phyloP scores from a whole-genome alignment of 805 yeast species.

The Huiozyma naganishii region DNA sequence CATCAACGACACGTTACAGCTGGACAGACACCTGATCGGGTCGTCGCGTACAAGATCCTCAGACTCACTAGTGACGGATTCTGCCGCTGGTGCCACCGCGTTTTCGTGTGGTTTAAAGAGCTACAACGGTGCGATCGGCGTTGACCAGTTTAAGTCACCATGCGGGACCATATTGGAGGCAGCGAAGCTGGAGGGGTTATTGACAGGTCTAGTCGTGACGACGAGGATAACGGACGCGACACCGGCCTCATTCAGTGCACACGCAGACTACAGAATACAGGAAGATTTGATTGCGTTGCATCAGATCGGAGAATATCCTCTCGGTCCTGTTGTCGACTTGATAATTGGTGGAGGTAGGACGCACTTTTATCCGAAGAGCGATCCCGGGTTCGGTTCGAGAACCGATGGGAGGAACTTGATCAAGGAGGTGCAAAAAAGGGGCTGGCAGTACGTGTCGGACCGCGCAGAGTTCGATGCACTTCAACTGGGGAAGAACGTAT shows the following conservation, averaged over 20 bases:
- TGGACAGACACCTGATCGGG: conserved; percentile 71
- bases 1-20: conserved; percentile 42
- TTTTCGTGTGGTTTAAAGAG: conserved; percentile 76
- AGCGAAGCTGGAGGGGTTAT: conserved; percentile 66
- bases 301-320: conserved; percentile 69
- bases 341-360: conserved; percentile 89
- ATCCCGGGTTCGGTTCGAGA: conserved; percentile 45
- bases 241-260: conserved; percentile 82
- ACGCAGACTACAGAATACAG: conserved; percentile 62
- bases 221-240: conserved; percentile 92
- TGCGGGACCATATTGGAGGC: conserved; percentile 88
- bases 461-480: conserved; percentile 49
- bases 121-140: conserved; percentile 90
- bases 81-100: conserved; percentile 97
- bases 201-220: conserved; percentile 86
- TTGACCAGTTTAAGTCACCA: conserved; percentile 53
- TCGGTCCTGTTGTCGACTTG: conserved; percentile 73
- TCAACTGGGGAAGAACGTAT: conserved; percentile 47
- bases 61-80: conserved; percentile 73
- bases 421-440: conserved; percentile 42
- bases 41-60: conserved; percentile 76
- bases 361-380: conserved; percentile 50
- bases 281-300: conserved; percentile 84
- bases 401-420: conserved; percentile 60
- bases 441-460: conserved; percentile 62